Base-by-base conservation (phyloP, 768 basidiomycete genomes). In the Omphalotus guepiniiformis region DNA sequence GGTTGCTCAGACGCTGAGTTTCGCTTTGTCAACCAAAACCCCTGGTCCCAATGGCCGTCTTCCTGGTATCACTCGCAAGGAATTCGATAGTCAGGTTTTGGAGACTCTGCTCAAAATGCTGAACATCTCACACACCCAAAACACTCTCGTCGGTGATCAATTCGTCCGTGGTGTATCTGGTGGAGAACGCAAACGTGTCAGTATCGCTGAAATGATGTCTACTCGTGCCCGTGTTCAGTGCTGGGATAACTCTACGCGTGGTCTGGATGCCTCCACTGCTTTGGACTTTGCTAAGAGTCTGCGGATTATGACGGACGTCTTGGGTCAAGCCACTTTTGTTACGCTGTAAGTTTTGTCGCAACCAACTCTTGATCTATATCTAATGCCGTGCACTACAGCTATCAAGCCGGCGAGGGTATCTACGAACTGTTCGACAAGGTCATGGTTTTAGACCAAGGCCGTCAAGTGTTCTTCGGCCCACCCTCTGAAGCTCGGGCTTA, bases 381-480 rank as follows among this genome's bases (percentile, higher is more conserved):
- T 48, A 52, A 13, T 13, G 15, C 15, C 36, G 39, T 21, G 44
- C 21, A 34, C 26, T 19, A 16, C 34, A 79, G 78, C 30, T 88
- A 89, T 56, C 87, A 93, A 62, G 91, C 89, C 5, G 84, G 88
- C 50, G 88, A 93, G 63, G 79, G 70, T 49, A 85, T 88, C 51
- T 85, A 85, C 50, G 72, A 81, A 0, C 56, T 85, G 2, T 94
- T 95, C 59, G 92, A 94, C 70, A 93, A 93, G 63, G 88, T 95
- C 27, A 71, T 91, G 55, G 79, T 95, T 25, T 74, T 96, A 52
- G 80, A 88, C 64, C 71, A 86, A 55, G 89, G 92, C 8, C 85
- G 76, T 22, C 85, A 88, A 62, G 85, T 88, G 9, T 95, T 82
- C 72, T 89, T 78, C 57, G 93, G 93, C 23, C 79, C 84, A 6